phyloP scores from a whole-genome alignment of 2,329 filamentous ascomycete species.

The Neospermospora avenae region DNA sequence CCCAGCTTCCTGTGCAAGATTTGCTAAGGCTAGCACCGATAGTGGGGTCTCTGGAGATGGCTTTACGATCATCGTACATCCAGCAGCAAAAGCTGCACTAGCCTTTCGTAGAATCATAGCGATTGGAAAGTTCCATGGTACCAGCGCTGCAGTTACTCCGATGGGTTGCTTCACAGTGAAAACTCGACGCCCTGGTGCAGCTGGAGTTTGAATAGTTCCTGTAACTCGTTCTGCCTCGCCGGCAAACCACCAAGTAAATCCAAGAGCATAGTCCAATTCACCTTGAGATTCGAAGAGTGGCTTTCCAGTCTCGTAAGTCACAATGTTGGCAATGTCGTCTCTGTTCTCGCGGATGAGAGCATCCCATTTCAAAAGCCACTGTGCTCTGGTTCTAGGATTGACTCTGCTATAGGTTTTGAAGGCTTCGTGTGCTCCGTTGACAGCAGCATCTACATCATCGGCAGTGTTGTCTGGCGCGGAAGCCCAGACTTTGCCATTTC shows the following conservation, averaged over 20 bases:
- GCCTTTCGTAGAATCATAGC: slow-evolving; percentile 67
- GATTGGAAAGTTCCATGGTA: slow-evolving; percentile 72
- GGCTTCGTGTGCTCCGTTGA: slow-evolving; percentile 56
- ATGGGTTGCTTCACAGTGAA: slow-evolving; percentile 74
- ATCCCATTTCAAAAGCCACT: slow-evolving; percentile 64
- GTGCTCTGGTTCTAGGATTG: slow-evolving; percentile 58
- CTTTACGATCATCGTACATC: slow-evolving; percentile 72
- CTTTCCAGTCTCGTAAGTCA: slow-evolving; percentile 58
- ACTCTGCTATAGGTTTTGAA: slow-evolving; percentile 58
- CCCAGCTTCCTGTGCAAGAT: slow-evolving; percentile 51
- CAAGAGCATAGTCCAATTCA: slow-evolving; percentile 50
- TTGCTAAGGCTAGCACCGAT: slow-evolving; percentile 51
- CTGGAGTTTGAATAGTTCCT: slow-evolving; percentile 57
- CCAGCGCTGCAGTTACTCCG: slow-evolving; percentile 64
- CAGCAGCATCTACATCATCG: slow-evolving; percentile 59
- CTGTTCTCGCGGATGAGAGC: slow-evolving; percentile 57
- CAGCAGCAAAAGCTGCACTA: slow-evolving; percentile 64
- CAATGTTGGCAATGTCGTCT: slow-evolving; percentile 59
- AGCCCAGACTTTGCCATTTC: slow-evolving; percentile 41
- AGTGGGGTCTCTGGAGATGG: slow-evolving; percentile 66
- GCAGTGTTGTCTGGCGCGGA: slow-evolving; percentile 41
- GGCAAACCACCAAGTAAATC: slow-evolving; percentile 54
- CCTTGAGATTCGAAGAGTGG: slow-evolving; percentile 49
- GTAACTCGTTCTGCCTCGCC: slow-evolving; percentile 61
- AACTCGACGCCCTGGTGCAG: slow-evolving; percentile 59